Percentiles rank a stretch among this genome's conserved stretches.
These are phyloP conservation scores for Ogataea methanolica DNA, from an alignment of 805 yeast species.

Conservation along the genomic window DNA sequence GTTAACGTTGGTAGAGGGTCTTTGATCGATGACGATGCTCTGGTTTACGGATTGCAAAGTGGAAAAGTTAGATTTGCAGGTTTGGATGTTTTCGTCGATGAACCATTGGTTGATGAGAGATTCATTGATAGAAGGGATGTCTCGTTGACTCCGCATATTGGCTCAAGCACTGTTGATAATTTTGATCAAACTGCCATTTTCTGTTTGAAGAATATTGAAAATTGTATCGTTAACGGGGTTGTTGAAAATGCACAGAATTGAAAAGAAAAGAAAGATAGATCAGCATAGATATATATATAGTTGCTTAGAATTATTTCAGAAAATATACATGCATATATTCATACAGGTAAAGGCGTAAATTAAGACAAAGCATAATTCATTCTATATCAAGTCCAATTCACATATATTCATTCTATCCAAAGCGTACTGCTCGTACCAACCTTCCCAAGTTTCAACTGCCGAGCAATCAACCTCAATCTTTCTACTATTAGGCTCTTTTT, in stretches of 20 bases:
- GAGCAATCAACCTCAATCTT: conserved; percentile 29
- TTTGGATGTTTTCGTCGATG: conserved; percentile 65
- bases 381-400: conserved; percentile 4
- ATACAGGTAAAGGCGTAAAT: too few species aligned
- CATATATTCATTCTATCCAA: conserved; percentile 9
- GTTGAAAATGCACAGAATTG: conserved; percentile 18
- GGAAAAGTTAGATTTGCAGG: conserved; percentile 67
- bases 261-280: neutral
- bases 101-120: conserved; percentile 50
- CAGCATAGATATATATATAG: too few species aligned
- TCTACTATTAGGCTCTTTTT: conserved; percentile 4
- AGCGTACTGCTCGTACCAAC: conserved; percentile 23
- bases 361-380: too few species aligned
- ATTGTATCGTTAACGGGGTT: conserved; percentile 34
- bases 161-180: conserved; percentile 59
- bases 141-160: conserved; percentile 65
- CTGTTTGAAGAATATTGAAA: conserved; percentile 53
- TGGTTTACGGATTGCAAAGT: conserved; percentile 52
- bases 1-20: conserved; percentile 76
- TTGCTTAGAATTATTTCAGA: neutral
- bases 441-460: conserved; percentile 30
- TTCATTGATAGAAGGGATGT: conserved; percentile 58
- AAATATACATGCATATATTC: neutral
- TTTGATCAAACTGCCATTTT: conserved; percentile 45
- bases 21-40: conserved; percentile 62